Evolutionary conservation across 805 yeast genomes (phyloP).

Genomic region (Schizosaccharomyces lindneri): DNA sequence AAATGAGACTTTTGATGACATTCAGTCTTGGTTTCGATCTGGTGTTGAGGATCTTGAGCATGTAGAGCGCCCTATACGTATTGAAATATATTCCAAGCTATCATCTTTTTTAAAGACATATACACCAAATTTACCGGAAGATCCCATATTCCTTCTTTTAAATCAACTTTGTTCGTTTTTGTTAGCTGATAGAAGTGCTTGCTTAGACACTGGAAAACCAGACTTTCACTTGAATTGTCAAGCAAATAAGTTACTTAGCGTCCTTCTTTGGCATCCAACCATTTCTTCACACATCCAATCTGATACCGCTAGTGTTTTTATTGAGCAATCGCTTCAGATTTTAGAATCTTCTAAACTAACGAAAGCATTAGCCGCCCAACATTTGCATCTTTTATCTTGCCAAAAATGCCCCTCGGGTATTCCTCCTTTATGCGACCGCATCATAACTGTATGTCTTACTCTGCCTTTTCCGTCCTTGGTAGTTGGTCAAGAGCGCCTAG

Average conservation of each 20-base stretch:
- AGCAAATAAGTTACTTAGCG: neutral
- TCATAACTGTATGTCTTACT: neutral
- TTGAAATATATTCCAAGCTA: neutral
- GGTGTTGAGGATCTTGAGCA: neutral
- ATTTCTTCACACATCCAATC: neutral
- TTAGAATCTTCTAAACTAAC: neutral
- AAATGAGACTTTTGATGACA: neutral
- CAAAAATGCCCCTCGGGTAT: neutral
- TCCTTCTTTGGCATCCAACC: neutral
- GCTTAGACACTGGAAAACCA: neutral
- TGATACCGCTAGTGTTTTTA: neutral
- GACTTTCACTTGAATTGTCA: neutral
- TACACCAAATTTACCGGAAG: neutral
- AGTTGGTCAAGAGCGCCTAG: conserved; percentile 1
- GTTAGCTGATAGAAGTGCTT: neutral
- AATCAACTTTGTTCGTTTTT: neutral
- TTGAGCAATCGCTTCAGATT: neutral
- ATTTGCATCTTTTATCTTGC: neutral
- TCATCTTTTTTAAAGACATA: neutral
- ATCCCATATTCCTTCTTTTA: neutral
- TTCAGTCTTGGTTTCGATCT: neutral
- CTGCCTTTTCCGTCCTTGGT: neutral
- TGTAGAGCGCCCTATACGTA: neutral
- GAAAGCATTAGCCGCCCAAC: neutral
- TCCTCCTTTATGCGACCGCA: neutral